Base-by-base conservation (phyloP, 768 basidiomycete genomes). In the Leccinum rimulosum region DNA sequence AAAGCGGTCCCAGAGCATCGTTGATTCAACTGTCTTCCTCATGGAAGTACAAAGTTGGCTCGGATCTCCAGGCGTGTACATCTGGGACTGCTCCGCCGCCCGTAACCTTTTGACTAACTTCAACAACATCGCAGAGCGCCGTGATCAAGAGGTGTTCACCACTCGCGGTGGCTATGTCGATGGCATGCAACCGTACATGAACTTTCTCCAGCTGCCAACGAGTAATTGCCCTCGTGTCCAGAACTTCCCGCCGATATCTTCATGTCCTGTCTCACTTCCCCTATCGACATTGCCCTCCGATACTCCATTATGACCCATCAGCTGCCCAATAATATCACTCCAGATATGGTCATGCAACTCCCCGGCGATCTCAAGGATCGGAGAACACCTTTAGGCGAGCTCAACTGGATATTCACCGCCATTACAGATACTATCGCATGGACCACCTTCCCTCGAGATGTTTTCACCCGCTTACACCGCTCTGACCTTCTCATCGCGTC, bases 401-500 rank as follows among this genome's bases (percentile, higher is more conserved):
- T 99, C n/a, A 97, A 96, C 71, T 99, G 97, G 97, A 98, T 98
- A 62, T 98, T 98, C 76, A 98, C 95, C 1, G 94, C 96, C 35
- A 92, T 99, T 57, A 98, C 97, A 15, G 97, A 99, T 75, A 98
- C 97, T 9, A 98, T 99, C 61, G 97, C 97, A 7, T 99, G 97
- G 97, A 95, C 95, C 14, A 92, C 93, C 3, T 96, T 99, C 72
- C 89, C 95, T 40, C 84, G 89, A 50, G 95, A 97, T 38, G 84
- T 93, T 4, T 98, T 99, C 75, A 95, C 94, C 17, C 85, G 93
- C 36, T 76, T 98, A 27, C 98, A 98, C 73, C 83, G 97, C 48
- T 96, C 95, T 55, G 97, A 99, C 70, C 84, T 98, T 55, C 83
- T 98, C 47, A 93, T 98, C 54, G 95, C 97, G 1, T 97, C 94